Base-by-base conservation (phyloP, 139 green algal genomes). In the Pedinophyceae sp. region DNA sequence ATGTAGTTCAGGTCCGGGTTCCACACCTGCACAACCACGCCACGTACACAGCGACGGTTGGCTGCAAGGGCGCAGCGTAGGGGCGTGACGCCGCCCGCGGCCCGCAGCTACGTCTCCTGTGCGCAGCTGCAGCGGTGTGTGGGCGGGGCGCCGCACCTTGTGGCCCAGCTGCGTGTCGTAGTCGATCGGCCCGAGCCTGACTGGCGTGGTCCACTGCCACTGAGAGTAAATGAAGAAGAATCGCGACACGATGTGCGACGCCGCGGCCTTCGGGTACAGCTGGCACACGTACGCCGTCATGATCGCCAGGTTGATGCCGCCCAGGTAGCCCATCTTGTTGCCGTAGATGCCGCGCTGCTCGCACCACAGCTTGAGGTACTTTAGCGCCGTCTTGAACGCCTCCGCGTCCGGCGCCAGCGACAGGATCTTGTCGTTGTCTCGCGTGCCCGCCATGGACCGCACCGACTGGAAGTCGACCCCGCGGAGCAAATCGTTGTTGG, bases 251-350 rank as follows among this genome's bases (percentile, higher is more conserved):
- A 93, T 48, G 30, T 84, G 65, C 54, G 58, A 74, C 48, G 81
- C 55, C 2, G 54, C 54, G 1, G 59, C 74, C 7, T 71, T 84
- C 1, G 90, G 90, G 70, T 93, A 98, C 45, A 89, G 77, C 68
- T 93, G 86, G 67, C 82, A 93, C 4, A 91, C 58, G 50, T 87
- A 75, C 2, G 85, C 90, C 34, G 92, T 82, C 51, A 98, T 73
- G 50, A 98, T 89, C 40, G 90, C 89, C 79, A 83, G 90, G 62
- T 98, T 98, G 24, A 98, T 82, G 18, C 90, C 90, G 13, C 89
- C 89, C 45, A 97, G 70, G 65, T 88, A 96, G 20, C 90, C 90
- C 2, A 70, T 71, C 3, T 86, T 76, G 64, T 94, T 94, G 49
- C 20, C 29, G 49, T 55, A 55, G 4, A 94, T 74, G 18, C 79